Conservation (phyloP, 2,329 filamentous ascomycete genomes). For the Pestalotiopsis sp. region DNA sequence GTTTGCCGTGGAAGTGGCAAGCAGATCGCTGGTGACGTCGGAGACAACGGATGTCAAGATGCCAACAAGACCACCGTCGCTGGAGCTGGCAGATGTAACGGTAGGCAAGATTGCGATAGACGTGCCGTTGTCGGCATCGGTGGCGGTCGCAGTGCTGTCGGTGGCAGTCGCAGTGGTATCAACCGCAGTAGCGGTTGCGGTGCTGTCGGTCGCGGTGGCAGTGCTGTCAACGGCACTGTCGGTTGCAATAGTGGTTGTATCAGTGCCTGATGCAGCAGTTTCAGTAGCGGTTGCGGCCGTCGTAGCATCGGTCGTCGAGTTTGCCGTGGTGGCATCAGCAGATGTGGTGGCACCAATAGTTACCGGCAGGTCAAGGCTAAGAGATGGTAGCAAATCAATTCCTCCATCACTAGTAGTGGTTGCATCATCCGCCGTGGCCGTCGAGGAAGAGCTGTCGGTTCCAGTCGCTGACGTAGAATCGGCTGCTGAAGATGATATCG, state of each 20-base stretch:
- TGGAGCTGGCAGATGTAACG: slow-evolving; percentile 9
- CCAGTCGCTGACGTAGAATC: background rate
- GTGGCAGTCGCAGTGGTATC: background rate
- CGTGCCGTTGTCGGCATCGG: background rate
- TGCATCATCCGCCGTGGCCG: background rate
- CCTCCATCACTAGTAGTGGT: background rate
- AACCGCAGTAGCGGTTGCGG: background rate
- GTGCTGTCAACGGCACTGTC: background rate
- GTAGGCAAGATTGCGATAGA: slow-evolving; percentile 6
- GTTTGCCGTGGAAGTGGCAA: background rate
- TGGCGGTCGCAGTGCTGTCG: background rate
- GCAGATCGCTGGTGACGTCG: slow-evolving; percentile 12
- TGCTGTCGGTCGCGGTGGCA: background rate
- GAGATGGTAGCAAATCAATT: background rate
- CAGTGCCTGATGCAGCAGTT: background rate
- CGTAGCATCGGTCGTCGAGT: background rate
- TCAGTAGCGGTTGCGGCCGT: background rate
- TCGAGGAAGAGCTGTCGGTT: background rate
- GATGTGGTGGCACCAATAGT: slow-evolving; percentile 1
- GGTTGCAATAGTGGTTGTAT: background rate
- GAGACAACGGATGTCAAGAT: slow-evolving; percentile 11
- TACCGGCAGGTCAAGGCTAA: background rate
- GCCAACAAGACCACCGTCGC: background rate
- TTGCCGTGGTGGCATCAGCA: background rate
- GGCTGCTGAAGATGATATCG: background rate